Evolutionary conservation across 192 early-diverging fungal species (phyloP).

Genomic region (Coemansia javaensis): DNA sequence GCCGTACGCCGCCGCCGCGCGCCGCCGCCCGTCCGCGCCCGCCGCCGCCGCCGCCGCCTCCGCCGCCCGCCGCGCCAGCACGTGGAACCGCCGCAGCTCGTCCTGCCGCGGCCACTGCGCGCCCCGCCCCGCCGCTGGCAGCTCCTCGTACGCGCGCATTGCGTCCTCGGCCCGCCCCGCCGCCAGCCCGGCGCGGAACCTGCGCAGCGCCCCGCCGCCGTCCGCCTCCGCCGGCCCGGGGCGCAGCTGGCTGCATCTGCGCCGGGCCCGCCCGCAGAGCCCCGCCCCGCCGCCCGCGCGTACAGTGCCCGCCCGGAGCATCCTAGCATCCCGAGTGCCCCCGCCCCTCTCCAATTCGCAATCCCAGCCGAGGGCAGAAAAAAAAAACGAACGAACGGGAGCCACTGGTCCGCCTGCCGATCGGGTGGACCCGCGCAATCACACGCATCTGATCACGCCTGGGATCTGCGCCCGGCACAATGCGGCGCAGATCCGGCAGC

Average conservation of each 20-base stretch:
- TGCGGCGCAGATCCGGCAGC: too few relatives aligned
- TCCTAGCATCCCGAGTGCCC: not conserved
- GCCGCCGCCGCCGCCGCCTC: not conserved
- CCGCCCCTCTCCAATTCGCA: not conserved
- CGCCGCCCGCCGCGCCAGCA: conserved; percentile 10
- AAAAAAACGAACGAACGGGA: not conserved
- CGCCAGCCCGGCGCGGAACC: not conserved
- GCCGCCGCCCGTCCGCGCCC: not conserved
- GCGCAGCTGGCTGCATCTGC: too few relatives aligned
- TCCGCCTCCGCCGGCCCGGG: too few relatives aligned
- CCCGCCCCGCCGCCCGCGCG: conserved; percentile 1
- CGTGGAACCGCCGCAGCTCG: conserved; percentile 28
- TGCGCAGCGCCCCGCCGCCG: not conserved
- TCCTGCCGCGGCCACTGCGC: not conserved
- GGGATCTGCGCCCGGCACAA: too few relatives aligned
- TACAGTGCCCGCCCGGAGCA: not conserved
- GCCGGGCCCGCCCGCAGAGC: not conserved
- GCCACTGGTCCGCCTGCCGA: too few relatives aligned
- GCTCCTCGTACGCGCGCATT: conserved; percentile 7
- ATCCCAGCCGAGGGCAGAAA: not conserved
- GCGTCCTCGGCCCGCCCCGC: not conserved
- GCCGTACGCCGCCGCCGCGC: not conserved
- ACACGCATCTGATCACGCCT: too few relatives aligned
- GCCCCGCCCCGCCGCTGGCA: not conserved
- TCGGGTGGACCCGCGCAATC: not conserved